Evolutionary conservation across 768 basidiomycete species (phyloP), one percentile per base, ranked within the genome.

Genomic region (Chlorophyllum brunneum): DNA sequence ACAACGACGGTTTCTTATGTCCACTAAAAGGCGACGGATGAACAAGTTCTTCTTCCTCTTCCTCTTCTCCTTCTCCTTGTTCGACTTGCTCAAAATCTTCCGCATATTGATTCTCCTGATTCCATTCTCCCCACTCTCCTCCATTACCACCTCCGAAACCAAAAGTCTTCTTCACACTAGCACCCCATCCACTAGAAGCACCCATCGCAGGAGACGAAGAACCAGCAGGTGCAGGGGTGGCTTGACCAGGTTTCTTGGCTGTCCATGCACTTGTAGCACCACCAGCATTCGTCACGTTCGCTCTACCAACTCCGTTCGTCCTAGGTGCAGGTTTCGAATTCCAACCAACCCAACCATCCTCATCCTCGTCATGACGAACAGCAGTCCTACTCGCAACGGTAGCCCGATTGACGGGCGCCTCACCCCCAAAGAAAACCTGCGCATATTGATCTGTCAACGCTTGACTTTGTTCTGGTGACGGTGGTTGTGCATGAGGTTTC

Each of bases 241-340:
- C 20, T 16, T 18, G 47, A 48, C 24, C 24, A 10, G 62, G 58
- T 31, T 59, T 61, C 55, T 61, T 64, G 8, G 49, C 18, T 27
- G 26, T 57, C 64, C 63, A 65, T 10, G 56, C 63, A 45, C 61
- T 63, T 51, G 30, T 22, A 36, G 51, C 20, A 23, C 44, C 31
- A 7, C 15, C 38, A n/a, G n/a, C n/a, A 34, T 46, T 51, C 9
- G 53, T 16, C 15, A 45, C 22, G 16, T 30, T 43, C 31, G 18
- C 11, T 27, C 54, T 56, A 8, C 4, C 42, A 6, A 13, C 18
- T 33, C 11, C 44, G 39, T 46, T 45, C 4, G 29, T 37, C 37
- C 38, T 29, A 31, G 39, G 7, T 33, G 22, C 10, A 18, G 44
- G 30, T 15, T 33, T 40, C 15, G 24, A 26, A 18, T 33, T 22